A percentile compares a stretch with the other conserved stretches of the same genome.
These are phyloP conservation scores for Gonium pectorale DNA, from an alignment of 139 green algal species.

Conservation along the genomic window DNA sequence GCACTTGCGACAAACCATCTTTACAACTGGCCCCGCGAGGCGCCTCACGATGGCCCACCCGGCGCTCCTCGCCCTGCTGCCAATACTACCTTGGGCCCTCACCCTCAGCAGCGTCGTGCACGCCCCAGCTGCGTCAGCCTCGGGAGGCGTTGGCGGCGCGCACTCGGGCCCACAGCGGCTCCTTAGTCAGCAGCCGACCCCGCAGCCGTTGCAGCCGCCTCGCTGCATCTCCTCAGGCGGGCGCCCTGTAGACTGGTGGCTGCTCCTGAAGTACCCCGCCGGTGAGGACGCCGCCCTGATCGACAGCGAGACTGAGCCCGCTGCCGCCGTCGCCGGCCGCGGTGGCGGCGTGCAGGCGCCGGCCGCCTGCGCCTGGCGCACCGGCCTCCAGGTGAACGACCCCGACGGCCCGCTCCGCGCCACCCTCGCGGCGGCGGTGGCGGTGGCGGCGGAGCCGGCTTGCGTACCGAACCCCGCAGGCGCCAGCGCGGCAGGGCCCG, in stretches of 20 bases:
- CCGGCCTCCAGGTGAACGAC: conserved; percentile 6
- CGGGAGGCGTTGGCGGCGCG: too few relatives aligned
- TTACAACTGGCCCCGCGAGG: too few relatives aligned
- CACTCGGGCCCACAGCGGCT: too few relatives aligned
- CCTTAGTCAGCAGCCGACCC: background rate
- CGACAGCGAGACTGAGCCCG: conserved; percentile 1
- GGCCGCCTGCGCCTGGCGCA: background rate
- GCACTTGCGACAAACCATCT: too few relatives aligned
- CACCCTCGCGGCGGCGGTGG: background rate
- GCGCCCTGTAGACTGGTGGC: conserved; percentile 11
- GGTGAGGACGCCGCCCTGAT: background rate
- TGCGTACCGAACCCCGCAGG: too few relatives aligned
- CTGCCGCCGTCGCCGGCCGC: background rate
- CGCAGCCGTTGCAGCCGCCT: background rate
- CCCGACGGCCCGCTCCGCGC: background rate
- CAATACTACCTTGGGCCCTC: too few relatives aligned
- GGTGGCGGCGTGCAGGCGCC: background rate
- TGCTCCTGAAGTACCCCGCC: conserved; percentile 11
- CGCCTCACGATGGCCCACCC: too few relatives aligned
- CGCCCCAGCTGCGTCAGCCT: too few relatives aligned
- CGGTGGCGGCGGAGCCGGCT: too few relatives aligned
- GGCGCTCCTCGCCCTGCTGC: too few relatives aligned
- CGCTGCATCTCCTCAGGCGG: background rate
- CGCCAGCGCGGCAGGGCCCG: too few relatives aligned
- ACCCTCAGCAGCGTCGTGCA: too few relatives aligned